phyloP scores from a whole-genome alignment of 1,139 yeast species.

The Kodamaea arcana region DNA sequence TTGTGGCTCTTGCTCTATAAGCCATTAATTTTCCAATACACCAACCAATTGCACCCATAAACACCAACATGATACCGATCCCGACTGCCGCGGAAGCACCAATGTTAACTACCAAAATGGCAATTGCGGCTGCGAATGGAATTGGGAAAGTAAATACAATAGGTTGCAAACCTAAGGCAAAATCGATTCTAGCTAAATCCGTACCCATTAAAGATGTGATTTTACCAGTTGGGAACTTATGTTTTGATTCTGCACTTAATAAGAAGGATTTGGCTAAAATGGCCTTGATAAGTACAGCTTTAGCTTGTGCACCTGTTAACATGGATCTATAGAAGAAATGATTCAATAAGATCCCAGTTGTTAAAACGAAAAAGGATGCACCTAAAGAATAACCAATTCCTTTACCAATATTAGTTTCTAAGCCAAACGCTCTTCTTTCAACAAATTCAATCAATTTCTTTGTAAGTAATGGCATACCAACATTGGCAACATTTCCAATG shows the following conservation, averaged over 20 bases:
- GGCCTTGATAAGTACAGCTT: conserved; percentile 33
- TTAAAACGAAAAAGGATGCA: conserved; percentile 19
- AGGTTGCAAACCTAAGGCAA: conserved; percentile 70
- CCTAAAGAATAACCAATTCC: conserved; percentile 34
- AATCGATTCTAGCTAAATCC: conserved; percentile 75
- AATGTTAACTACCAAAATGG: conserved; percentile 60
- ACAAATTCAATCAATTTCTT: conserved; percentile 42
- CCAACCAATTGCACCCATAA: conserved; percentile 36
- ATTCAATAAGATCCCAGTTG: conserved; percentile 47
- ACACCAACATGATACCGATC: conserved; percentile 33
- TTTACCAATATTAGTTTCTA: conserved; percentile 19
- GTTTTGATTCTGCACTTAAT: conserved; percentile 24
- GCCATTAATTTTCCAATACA: conserved; percentile 36
- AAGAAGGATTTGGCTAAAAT: conserved; percentile 30
- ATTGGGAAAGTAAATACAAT: conserved; percentile 59
- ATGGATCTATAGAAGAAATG: conserved; percentile 61
- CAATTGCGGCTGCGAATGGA: conserved; percentile 55
- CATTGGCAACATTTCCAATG: conserved; percentile 15
- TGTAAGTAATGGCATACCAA: conserved; percentile 30
- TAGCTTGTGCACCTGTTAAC: conserved; percentile 37
- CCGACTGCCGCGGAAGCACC: conserved; percentile 76
- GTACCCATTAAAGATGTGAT: conserved; percentile 64
- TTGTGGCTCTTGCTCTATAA: conserved; percentile 41
- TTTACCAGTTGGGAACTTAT: conserved; percentile 28
- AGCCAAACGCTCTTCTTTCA: conserved; percentile 25